Base-by-base conservation (phyloP, 805 yeast genomes). In the Nakazawaea laoshanensis region DNA sequence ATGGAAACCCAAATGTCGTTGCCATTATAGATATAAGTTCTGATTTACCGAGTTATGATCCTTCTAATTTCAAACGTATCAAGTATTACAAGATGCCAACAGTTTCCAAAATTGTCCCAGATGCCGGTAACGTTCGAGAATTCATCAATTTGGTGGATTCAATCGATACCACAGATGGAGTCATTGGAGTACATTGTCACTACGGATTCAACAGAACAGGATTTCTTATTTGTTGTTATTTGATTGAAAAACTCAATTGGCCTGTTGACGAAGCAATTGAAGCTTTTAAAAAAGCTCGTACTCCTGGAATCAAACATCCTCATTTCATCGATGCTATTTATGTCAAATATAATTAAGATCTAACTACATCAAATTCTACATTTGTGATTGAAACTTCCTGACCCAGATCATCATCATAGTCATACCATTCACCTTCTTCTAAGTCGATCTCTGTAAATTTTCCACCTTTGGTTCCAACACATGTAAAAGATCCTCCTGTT, bases 381-480 rank as follows among this genome's bases (percentile, higher is more conserved):
- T 84, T 88, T 1, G 82, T 75, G 11, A 92, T 69, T 15, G 88
- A 74, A 13, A 87, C 96, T 54, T 89, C 96, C 27, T 63, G 71
- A 9, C 74, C 71, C 6, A 81, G 77, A 43, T 76, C 72, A 36
- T 92, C 97, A 52, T 92, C 97, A 50, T 88, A 92, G 47, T 92
- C 98, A 50, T 78, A 92, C 88, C 95, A 88, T 50, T 92, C 97
- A 33, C 73, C 76, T 17, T 84, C 95, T 23, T 65, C 70, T 19
- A 87, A 59, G 36, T 81, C 92, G 17, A 86, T 69, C 19, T 81
- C 84, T 5, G 49, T 48, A 47, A 82, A 84, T 33, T 50, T 54
- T 7, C 80, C 63, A 3, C 71, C 52, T 10, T 70, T 76, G 5
- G 57, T 63, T 9, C 83, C 82, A 25, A 49, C 57, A 35, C 81